phyloP scores from a whole-genome alignment of 2,329 filamentous ascomycete genomes.

The Monilinia vaccinii-corymbosi region DNA sequence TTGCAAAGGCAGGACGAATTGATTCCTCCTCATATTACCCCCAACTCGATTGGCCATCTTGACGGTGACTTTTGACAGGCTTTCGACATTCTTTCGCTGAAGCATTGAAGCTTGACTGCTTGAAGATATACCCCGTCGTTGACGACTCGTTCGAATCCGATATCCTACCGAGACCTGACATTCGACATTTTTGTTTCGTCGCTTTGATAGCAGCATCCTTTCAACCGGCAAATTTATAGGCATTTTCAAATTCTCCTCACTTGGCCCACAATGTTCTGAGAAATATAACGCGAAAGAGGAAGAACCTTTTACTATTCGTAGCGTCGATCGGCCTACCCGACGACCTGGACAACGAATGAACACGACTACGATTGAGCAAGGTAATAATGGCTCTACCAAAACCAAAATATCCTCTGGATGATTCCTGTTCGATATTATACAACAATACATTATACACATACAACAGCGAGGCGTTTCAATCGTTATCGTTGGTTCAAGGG shows the following conservation, averaged over 20 bases:
- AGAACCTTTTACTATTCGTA: constrained; percentile 2
- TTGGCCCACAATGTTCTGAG: constrained; percentile 8
- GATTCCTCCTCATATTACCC: neutral
- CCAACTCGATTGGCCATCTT: constrained; percentile 7
- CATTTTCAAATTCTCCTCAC: neutral
- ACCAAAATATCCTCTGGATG: constrained; percentile 60
- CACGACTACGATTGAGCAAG: constrained; percentile 11
- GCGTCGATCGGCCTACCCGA: constrained; percentile 6
- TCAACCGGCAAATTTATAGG: neutral
- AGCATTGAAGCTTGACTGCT: neutral
- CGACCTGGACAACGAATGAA: constrained; percentile 11
- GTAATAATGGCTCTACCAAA: constrained; percentile 43
- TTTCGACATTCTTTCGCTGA: neutral
- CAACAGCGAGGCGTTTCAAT: constrained; percentile 65
- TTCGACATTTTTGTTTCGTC: constrained; percentile 3
- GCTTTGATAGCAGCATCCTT: constrained; percentile 11
- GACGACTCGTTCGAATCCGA: constrained; percentile 4
- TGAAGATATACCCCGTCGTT: constrained; percentile 2
- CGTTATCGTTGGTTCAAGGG: constrained; percentile 57
- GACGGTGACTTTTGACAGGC: constrained; percentile 4
- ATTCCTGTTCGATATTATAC: constrained; percentile 74
- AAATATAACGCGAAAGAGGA: constrained; percentile 1
- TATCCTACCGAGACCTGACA: neutral
- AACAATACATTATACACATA: constrained; percentile 80
- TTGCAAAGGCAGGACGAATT: constrained; percentile 4